phyloP scores from a whole-genome alignment of 495 filamentous ascomycete genomes.

The Xylaria castorea region DNA sequence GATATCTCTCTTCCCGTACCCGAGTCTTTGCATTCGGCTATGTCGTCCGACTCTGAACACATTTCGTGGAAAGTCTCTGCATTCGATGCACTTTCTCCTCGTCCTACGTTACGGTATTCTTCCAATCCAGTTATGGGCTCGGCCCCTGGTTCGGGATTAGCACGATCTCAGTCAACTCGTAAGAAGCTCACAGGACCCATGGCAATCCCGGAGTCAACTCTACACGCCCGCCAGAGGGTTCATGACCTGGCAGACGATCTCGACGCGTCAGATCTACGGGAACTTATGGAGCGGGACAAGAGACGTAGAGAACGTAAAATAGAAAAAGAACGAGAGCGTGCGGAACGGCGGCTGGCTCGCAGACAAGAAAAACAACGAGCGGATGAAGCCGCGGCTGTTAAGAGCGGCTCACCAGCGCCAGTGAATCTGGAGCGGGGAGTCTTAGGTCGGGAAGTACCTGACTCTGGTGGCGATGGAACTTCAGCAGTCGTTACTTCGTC shows the following conservation, averaged over 20 bases:
- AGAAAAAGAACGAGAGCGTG: constrained; percentile 71
- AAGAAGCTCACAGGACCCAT: constrained; percentile 53
- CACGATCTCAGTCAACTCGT: constrained; percentile 50
- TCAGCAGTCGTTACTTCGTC: constrained; percentile 57
- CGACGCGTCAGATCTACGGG: constrained; percentile 77
- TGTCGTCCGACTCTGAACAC: constrained; percentile 74
- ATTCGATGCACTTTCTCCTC: constrained; percentile 76
- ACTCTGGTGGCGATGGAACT: constrained; percentile 50
- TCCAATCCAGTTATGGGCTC: constrained; percentile 62
- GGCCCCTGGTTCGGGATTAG: constrained; percentile 29
- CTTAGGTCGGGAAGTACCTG: constrained; percentile 57
- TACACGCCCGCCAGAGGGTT: constrained; percentile 73
- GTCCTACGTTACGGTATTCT: constrained; percentile 78
- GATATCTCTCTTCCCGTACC: constrained; percentile 75
- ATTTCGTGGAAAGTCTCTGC: constrained; percentile 75
- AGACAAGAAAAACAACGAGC: constrained; percentile 70
- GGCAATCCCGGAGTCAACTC: constrained; percentile 66
- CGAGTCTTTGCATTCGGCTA: constrained; percentile 74
- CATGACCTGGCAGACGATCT: constrained; percentile 83
- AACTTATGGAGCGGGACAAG: constrained; percentile 84
- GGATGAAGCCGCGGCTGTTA: constrained; percentile 46
- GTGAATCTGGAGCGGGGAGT: constrained; percentile 61
- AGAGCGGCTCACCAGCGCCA: constrained; percentile 56
- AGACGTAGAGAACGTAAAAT: constrained; percentile 77
- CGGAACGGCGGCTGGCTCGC: constrained; percentile 71